Evolutionary conservation across 371 early-diverging fungal genomes (phyloP).

Genomic region (Mucor plumbeus): DNA sequence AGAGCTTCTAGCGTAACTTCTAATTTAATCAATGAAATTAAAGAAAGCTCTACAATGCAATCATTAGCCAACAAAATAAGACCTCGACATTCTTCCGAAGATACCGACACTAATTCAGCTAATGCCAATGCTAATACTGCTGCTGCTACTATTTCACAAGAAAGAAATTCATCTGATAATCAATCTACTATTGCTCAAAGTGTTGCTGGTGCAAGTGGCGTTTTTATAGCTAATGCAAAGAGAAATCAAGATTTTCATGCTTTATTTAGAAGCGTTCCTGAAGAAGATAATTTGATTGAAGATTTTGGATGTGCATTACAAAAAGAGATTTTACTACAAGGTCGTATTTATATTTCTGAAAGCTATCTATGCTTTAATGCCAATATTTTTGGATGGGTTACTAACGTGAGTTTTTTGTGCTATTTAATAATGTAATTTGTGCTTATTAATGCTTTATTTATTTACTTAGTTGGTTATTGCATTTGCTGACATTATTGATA

Average conservation of each 20-base stretch:
- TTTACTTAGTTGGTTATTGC: constrained; percentile 72
- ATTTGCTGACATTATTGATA: constrained; percentile 81
- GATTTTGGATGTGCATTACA: constrained; percentile 92
- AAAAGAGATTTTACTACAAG: constrained; percentile 92
- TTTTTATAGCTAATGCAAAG: constrained; percentile 38
- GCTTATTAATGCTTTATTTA: neutral
- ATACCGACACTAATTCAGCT: neutral
- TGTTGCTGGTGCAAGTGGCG: neutral
- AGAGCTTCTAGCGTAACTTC: constrained; percentile 35
- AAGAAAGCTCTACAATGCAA: constrained; percentile 28
- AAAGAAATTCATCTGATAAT: constrained; percentile 2
- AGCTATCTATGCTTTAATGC: constrained; percentile 91
- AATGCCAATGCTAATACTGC: no score
- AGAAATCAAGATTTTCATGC: constrained; percentile 61
- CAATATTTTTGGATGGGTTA: constrained; percentile 97
- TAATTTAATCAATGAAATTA: constrained; percentile 26
- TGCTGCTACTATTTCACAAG: neutral
- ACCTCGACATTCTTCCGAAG: constrained; percentile 11
- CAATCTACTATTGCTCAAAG: neutral
- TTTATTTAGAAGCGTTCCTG: constrained; percentile 61
- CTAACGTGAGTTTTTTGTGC: constrained; percentile 62
- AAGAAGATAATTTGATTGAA: constrained; percentile 60
- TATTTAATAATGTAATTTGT: neutral
- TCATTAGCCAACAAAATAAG: constrained; percentile 24
- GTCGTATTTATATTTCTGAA: constrained; percentile 87